phyloP scores from a whole-genome alignment of 495 filamentous ascomycete genomes.

The Daldinia vernicosa region DNA sequence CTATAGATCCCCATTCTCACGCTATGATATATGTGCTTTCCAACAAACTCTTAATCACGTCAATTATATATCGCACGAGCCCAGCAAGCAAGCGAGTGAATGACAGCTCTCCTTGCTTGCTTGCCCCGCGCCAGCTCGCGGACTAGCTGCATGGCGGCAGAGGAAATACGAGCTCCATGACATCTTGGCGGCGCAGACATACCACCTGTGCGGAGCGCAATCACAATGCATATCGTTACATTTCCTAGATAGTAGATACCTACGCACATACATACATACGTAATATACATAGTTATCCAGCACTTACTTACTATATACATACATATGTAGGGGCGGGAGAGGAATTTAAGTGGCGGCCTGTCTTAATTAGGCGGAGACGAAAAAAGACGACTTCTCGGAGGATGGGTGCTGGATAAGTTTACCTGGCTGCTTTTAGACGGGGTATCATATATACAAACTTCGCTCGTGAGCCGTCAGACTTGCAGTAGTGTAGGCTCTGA shows the following conservation, averaged over 20 bases:
- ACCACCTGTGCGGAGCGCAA: background rate
- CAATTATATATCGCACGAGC: too few relatives aligned
- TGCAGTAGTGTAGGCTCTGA: background rate
- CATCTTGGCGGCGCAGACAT: slow-evolving; percentile 29
- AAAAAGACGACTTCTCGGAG: background rate
- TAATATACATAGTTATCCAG: background rate
- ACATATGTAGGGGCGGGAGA: background rate
- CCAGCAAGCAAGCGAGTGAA: background rate
- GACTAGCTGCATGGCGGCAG: slow-evolving; percentile 35
- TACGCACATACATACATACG: background rate
- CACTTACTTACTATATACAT: background rate
- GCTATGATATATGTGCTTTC: too few relatives aligned
- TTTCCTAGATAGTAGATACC: slow-evolving; percentile 1
- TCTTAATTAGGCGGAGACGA: slow-evolving; percentile 8
- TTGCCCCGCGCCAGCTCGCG: background rate
- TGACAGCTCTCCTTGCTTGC: background rate
- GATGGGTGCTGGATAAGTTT: background rate
- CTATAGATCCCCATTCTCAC: background rate
- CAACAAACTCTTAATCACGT: too few relatives aligned
- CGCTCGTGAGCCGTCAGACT: background rate
- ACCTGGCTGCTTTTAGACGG: too few relatives aligned
- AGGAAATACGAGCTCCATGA: slow-evolving; percentile 38
- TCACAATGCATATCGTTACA: slow-evolving; percentile 38
- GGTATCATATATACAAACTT: background rate
- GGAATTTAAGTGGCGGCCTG: background rate